Evolutionary conservation across 257 asterid genomes (phyloP), one percentile per base, ranked within the genome.

Genomic region (Solanum commersonii): DNA sequence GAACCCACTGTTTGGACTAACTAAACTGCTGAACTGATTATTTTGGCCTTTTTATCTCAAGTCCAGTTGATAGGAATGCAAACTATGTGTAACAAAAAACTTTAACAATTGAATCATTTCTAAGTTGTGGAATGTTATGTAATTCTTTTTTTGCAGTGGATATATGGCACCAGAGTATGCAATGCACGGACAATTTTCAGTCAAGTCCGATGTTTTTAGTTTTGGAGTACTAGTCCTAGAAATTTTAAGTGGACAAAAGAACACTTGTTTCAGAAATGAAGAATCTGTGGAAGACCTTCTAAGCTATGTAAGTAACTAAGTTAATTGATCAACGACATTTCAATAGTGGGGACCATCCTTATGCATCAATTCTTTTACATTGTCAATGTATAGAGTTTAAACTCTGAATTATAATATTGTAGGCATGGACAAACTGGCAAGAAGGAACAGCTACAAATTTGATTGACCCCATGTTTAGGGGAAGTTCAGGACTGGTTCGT

Each of bases 401-500:
- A 42, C 46, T 44, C 52, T 44, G 16, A 42, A 44, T 44, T 44
- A 44, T 10, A 44, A 44, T 49, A 15, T 49, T 15, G 20, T 16
- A 91, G 93, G 88, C 85, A 12, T 91, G 92, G 92, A 87, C 86
- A 35, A 78, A 85, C 9, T 88, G 92, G 92, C 87, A 11, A 0
- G 35, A 88, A 38, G 85, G 91, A 42, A 84, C 84, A 15, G 35
- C 90, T 29, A 2, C 65, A 33, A 78, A 77, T 33, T 10, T 89
- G 25, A 73, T 88, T 11, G 93, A 91, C 86, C 86, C 83, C 0
- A 3, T 18, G 2, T 35, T 91, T 6, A 37, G 83, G 56, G 63
- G 83, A 18, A 71, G 74, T 4, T 87, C 91, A n/a, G 82, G 38
- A 22, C 34, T 84, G 3, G 76, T 76, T 52, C 84, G 83, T 11